These are phyloP conservation scores for Yamadazyma spencermartinsiae DNA, from an alignment of 1,139 yeast genomes.

Conservation along the genomic window DNA sequence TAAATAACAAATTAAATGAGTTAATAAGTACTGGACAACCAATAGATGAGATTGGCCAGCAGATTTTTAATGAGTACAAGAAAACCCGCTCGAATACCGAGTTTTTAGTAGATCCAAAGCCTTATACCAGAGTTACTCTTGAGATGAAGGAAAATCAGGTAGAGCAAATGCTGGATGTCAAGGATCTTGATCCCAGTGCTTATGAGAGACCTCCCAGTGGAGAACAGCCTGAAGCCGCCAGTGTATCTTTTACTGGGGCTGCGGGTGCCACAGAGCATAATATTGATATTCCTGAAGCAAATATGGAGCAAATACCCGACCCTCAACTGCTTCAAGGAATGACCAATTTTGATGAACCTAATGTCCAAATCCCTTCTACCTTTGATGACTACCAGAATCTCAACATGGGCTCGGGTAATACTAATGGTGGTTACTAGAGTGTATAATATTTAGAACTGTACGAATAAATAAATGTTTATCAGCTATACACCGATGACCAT, in stretches of 20 bases:
- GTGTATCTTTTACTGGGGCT: slow-evolving; percentile 1
- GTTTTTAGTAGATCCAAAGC: slow-evolving; percentile 13
- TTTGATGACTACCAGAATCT: neutral
- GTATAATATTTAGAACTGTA: neutral
- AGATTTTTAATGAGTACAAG: slow-evolving; percentile 18
- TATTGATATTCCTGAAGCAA: too few species aligned
- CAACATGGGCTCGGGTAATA: neutral
- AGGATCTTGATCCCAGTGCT: slow-evolving; percentile 23
- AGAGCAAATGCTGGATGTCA: slow-evolving; percentile 26
- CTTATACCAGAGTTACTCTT: slow-evolving; percentile 7
- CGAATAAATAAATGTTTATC: slow-evolving; percentile 4
- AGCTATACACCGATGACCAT: slow-evolving; percentile 23
- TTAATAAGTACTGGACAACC: slow-evolving; percentile 17
- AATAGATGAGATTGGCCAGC: slow-evolving; percentile 17
- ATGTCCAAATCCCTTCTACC: neutral
- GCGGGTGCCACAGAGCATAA: neutral
- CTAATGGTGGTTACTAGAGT: neutral
- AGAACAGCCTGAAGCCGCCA: neutral
- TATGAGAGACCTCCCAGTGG: slow-evolving; percentile 14
- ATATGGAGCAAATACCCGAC: too few species aligned
- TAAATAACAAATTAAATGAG: slow-evolving; percentile 20
- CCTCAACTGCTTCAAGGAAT: neutral
- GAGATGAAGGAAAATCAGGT: slow-evolving; percentile 12
- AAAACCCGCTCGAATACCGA: slow-evolving; percentile 18
- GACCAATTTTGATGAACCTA: neutral